Conservation (phyloP, 176 grass and related monocot species). For the Oryza longistaminata region DNA sequence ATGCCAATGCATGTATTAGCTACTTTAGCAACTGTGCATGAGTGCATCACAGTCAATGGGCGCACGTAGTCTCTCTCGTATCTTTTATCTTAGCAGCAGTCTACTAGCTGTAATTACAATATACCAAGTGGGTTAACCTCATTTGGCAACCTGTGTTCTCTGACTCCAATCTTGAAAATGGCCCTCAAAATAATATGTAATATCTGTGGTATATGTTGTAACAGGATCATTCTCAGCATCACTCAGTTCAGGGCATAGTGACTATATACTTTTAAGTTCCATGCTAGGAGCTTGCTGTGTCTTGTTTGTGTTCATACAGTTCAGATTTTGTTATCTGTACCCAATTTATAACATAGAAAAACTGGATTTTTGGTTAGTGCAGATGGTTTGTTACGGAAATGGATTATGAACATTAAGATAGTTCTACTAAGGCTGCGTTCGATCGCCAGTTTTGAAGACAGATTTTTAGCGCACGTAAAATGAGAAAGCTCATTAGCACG, state of each 20-base stretch:
- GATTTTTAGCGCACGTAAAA: no score
- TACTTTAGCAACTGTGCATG: background rate
- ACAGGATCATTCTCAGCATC: background rate
- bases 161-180: conserved; percentile 11
- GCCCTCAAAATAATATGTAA: background rate
- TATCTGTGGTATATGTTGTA: background rate
- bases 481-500: no score
- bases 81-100: conserved; percentile 21
- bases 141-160: background rate
- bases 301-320: background rate
- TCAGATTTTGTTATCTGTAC: background rate
- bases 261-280: no score
- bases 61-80: background rate
- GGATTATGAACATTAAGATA: conserved; percentile 7
- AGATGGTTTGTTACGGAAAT: background rate
- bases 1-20: background rate
- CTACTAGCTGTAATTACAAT: background rate
- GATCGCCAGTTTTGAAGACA: no score
- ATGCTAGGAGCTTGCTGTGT: no score
- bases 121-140: conserved; percentile 3
- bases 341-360: background rate
- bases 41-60: background rate
- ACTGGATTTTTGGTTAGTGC: background rate
- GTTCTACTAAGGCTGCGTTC: no score
- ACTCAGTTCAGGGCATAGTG: background rate